These are phyloP conservation scores for Panus rudis DNA, from an alignment of 768 basidiomycete species.

Conservation along the genomic window DNA sequence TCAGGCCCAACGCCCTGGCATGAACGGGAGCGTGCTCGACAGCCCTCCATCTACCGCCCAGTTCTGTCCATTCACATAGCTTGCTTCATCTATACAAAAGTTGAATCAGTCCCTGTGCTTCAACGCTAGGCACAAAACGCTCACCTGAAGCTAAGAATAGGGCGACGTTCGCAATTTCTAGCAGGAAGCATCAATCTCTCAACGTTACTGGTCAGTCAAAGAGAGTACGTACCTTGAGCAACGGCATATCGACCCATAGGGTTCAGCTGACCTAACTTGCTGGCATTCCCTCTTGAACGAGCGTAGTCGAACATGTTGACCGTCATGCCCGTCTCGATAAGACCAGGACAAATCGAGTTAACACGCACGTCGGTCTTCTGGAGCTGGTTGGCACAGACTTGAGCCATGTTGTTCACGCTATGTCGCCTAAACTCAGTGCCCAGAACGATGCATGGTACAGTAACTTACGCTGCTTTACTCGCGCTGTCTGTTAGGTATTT, in stretches of 20 bases:
- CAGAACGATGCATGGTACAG: not conserved
- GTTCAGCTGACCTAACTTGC: constrained; percentile 79
- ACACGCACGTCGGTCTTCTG: constrained; percentile 80
- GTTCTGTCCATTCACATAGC: constrained; percentile 88
- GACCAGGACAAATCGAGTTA: constrained; percentile 84
- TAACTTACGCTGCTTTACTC: constrained; percentile 82
- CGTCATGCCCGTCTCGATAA: constrained; percentile 95
- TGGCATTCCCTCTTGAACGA: constrained; percentile 60
- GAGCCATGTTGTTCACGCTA: constrained; percentile 85
- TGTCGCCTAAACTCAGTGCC: not conserved
- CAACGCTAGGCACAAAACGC: not conserved
- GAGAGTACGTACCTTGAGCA: constrained; percentile 51
- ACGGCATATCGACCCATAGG: constrained; percentile 79
- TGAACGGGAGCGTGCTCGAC: constrained; percentile 69
- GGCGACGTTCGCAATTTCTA: constrained; percentile 85
- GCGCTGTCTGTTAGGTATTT: constrained; percentile 61
- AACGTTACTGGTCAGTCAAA: constrained; percentile 2
- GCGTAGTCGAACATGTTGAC: constrained; percentile 69
- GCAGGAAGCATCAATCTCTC: constrained; percentile 5
- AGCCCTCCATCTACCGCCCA: constrained; percentile 85
- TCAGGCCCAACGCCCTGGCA: constrained; percentile 67
- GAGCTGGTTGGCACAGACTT: constrained; percentile 75
- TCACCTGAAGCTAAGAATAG: constrained; percentile 84
- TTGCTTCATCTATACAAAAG: constrained; percentile 61
- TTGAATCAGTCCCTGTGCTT: not conserved